Evolutionary conservation across 202 grass and related monocot species (phyloP).

Genomic region (Setaria viridis): DNA sequence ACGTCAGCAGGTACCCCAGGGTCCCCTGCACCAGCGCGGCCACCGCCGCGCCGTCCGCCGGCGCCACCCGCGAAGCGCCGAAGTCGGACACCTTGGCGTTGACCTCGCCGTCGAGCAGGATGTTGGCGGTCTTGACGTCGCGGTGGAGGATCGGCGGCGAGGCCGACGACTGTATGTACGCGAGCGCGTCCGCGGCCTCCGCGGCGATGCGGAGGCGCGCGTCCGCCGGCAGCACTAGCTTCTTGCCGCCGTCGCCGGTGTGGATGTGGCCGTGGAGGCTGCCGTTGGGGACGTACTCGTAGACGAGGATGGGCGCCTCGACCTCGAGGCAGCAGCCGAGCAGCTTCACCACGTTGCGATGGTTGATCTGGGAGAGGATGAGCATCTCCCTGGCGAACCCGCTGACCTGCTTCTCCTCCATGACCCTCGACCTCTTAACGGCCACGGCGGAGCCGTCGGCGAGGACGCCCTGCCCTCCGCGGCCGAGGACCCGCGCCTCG

Average conservation of each 20-base stretch:
- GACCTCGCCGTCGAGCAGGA: slow-evolving; percentile 75
- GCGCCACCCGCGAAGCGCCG: slow-evolving; percentile 34
- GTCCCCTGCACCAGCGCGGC: slow-evolving; percentile 48
- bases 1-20: slow-evolving; percentile 49
- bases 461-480: slow-evolving; percentile 31
- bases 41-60: slow-evolving; percentile 12
- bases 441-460: slow-evolving; percentile 20
- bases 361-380: slow-evolving; percentile 35
- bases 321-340: slow-evolving; percentile 39
- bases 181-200: slow-evolving; percentile 24
- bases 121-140: slow-evolving; percentile 89
- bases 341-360: slow-evolving; percentile 33
- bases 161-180: slow-evolving; percentile 36
- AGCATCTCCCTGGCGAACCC: slow-evolving; percentile 31
- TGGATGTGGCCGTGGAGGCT: slow-evolving; percentile 23
- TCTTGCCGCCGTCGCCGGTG: neutral
- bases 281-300: slow-evolving; percentile 17
- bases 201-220: slow-evolving; percentile 24
- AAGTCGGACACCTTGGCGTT: slow-evolving; percentile 29
- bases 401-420: neutral
- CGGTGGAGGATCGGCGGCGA: slow-evolving; percentile 61
- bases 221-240: neutral
- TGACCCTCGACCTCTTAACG: neutral
- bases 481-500: slow-evolving; percentile 5
- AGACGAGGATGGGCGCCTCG: slow-evolving; percentile 16